These are phyloP conservation scores for Sclerotinia glacialis DNA, from an alignment of 2,329 filamentous ascomycete species.

Conservation along the genomic window DNA sequence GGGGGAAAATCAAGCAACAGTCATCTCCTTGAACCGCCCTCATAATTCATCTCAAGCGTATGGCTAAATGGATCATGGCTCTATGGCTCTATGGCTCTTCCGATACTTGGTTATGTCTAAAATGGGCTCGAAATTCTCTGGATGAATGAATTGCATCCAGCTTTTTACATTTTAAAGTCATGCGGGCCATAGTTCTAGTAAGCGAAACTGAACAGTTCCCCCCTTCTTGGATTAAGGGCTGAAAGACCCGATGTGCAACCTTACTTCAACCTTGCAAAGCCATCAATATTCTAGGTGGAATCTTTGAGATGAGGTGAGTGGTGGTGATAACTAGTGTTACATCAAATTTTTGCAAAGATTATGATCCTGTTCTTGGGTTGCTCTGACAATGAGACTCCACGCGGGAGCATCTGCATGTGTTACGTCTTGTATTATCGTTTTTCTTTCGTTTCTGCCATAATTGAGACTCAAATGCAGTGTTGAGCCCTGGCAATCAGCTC, in stretches of 20 bases:
- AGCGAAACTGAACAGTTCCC: background rate
- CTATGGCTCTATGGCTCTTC: background rate
- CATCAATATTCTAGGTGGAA: background rate
- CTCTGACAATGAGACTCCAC: background rate
- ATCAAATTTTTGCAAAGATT: background rate
- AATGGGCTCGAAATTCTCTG: background rate
- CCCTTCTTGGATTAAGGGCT: slow-evolving; percentile 7
- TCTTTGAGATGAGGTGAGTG: background rate
- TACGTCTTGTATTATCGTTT: background rate
- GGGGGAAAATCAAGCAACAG: background rate
- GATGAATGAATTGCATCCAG: background rate
- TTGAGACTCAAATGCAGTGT: background rate
- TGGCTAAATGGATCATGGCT: background rate
- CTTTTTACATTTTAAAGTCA: background rate
- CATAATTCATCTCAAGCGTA: no score
- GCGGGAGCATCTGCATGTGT: background rate
- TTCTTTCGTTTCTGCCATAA: background rate
- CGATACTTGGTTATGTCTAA: background rate
- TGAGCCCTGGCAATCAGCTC: background rate
- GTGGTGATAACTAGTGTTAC: slow-evolving; percentile 1
- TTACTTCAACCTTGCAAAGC: slow-evolving; percentile 3
- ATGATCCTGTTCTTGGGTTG: background rate
- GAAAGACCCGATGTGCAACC: slow-evolving; percentile 18
- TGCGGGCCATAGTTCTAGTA: background rate
- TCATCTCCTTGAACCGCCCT: background rate